Evolutionary conservation across 2,329 filamentous ascomycete species (phyloP).

Genomic region (Nemania serpens): DNA sequence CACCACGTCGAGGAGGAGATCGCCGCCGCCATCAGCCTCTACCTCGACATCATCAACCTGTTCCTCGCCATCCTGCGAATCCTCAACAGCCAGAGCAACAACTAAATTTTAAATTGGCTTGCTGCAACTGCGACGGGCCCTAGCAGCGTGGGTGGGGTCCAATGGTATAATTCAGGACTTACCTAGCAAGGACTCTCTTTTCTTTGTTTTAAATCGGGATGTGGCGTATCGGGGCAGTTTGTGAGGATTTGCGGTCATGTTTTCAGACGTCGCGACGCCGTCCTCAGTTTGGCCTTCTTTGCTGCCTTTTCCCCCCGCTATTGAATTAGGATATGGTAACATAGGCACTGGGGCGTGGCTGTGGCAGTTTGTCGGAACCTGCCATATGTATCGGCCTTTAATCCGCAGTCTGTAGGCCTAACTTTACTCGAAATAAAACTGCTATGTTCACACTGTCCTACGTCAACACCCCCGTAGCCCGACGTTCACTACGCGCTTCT

Average conservation of each 20-base stretch:
- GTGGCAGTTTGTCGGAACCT: background rate
- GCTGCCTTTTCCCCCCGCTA: background rate
- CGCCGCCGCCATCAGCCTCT: conserved; percentile 90
- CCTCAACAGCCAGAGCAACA: conserved; percentile 93
- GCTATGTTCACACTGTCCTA: background rate
- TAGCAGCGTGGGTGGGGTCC: background rate
- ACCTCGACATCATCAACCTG: conserved; percentile 95
- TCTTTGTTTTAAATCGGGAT: background rate
- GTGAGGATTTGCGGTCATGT: background rate
- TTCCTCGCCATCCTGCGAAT: conserved; percentile 96
- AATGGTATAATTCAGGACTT: background rate
- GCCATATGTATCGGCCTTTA: background rate
- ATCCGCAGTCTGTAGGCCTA: background rate
- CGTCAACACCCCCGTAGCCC: background rate
- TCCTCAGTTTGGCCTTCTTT: background rate
- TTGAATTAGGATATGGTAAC: background rate
- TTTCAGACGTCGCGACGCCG: background rate
- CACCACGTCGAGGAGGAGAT: conserved; percentile 99
- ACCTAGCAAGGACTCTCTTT: background rate
- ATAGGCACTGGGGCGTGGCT: background rate
- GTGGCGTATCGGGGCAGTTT: conserved; percentile 9
- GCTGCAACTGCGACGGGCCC: background rate
- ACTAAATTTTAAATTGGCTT: conserved; percentile 57
- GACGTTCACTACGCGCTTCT: background rate
- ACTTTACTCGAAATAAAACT: conserved; percentile 1